A percentile compares a stretch with the other conserved stretches of the same genome.
Conservation (phyloP, 1,284 basidiomycete genomes). For the Malassezia sp. region DNA sequence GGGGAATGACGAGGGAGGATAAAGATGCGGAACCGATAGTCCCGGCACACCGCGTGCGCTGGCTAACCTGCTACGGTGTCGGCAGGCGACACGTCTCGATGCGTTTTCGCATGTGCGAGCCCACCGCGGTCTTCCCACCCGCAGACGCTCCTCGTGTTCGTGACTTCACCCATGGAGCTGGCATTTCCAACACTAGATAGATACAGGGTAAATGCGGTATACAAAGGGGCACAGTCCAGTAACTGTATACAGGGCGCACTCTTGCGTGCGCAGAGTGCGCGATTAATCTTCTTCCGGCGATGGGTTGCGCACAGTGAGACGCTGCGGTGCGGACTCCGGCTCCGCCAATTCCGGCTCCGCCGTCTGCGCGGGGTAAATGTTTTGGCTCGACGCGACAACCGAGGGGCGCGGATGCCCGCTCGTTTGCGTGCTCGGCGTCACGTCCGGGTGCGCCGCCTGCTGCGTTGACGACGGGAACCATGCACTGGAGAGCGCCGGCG, state of each 20-base stretch:
- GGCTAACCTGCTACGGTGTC: no score
- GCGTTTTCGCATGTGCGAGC: no score
- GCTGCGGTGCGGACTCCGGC: slow-evolving; percentile 1
- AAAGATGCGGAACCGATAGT: no score
- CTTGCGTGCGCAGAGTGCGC: no score
- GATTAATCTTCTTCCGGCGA: slow-evolving; percentile 9
- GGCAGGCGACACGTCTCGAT: no score
- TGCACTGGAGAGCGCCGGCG: slow-evolving; percentile 13
- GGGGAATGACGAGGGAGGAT: no score
- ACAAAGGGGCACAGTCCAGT: not conserved
- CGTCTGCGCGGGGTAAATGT: not conserved
- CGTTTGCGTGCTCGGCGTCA: not conserved
- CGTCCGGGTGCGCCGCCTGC: not conserved
- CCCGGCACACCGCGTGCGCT: no score
- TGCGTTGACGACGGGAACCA: slow-evolving; percentile 9
- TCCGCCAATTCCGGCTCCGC: slow-evolving; percentile 6
- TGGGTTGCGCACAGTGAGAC: slow-evolving; percentile 12
- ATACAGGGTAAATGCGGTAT: not conserved
- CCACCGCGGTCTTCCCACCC: no score
- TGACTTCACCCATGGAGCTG: no score
- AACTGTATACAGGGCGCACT: slow-evolving; percentile 2
- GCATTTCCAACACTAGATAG: not conserved
- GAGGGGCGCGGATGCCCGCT: not conserved
- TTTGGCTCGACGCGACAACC: not conserved
- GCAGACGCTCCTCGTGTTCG: not conserved